Percentiles rank a stretch among this genome's conserved stretches.
Evolutionary conservation across 2,329 filamentous ascomycete species (phyloP).

Genomic region (Huntiella moniliformis): DNA sequence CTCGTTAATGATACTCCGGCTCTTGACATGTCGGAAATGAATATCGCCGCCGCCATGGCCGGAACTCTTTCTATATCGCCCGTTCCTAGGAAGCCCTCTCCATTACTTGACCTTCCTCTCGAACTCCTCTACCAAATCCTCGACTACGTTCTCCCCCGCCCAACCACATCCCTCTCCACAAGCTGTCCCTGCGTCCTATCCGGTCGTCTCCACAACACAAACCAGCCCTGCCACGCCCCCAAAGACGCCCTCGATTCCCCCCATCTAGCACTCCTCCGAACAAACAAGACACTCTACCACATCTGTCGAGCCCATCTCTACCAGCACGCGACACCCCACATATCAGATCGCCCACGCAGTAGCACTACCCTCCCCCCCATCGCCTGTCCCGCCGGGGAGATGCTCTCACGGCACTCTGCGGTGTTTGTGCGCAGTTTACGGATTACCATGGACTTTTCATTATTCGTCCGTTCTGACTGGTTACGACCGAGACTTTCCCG

Average conservation of each 20-base stretch:
- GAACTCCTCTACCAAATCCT: conserved; percentile 8
- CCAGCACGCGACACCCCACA: conserved; percentile 28
- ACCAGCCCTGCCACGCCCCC: conserved; percentile 19
- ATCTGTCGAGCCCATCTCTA: conserved; percentile 27
- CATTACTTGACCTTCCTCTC: conserved; percentile 4
- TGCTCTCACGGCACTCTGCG: neutral
- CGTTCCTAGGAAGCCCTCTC: neutral
- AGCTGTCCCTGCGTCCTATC: conserved; percentile 18
- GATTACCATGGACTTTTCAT: conserved; percentile 3
- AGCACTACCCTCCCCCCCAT: conserved; percentile 13
- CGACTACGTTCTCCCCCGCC: conserved; percentile 5
- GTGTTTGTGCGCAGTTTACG: conserved; percentile 3
- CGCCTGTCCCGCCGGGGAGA: conserved; percentile 6
- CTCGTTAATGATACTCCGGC: neutral
- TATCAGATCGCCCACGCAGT: conserved; percentile 24
- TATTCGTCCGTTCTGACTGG: conserved; percentile 5
- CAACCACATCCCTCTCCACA: conserved; percentile 15
- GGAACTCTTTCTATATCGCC: neutral
- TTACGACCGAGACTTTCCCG: neutral
- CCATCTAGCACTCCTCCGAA: conserved; percentile 20
- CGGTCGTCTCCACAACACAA: conserved; percentile 16
- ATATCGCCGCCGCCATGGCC: conserved; percentile 1
- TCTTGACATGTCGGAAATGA: neutral
- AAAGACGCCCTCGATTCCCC: conserved; percentile 15
- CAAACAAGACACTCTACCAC: conserved; percentile 18